Evolutionary conservation across 768 basidiomycete species (phyloP).

Genomic region (Phanerochaete carnosa): DNA sequence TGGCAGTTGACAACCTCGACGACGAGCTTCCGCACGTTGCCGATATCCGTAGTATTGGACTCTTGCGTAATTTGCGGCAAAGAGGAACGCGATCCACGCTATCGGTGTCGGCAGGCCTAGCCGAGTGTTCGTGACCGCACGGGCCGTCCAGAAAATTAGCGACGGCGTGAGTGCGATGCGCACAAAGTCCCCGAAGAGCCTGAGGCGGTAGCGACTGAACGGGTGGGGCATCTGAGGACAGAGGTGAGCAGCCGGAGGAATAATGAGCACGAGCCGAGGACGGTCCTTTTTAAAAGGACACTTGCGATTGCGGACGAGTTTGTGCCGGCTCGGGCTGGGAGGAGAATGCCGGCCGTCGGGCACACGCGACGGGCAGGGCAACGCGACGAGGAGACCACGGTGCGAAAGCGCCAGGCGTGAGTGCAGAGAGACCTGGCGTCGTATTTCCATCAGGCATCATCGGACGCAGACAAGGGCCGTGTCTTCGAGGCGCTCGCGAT

Average conservation of each 20-base stretch:
- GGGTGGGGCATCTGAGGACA: constrained; percentile 13
- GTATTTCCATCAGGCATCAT: constrained; percentile 3
- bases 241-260: background rate
- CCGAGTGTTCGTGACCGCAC: background rate
- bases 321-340: background rate
- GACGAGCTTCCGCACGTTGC: constrained; percentile 41
- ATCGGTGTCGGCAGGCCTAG: constrained; percentile 37
- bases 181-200: constrained; percentile 46
- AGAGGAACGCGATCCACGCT: constrained; percentile 37
- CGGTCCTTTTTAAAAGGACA: background rate
- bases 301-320: background rate
- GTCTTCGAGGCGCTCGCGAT: background rate
- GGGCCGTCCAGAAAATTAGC: constrained; percentile 27
- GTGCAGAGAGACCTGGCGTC: background rate
- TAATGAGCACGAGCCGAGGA: background rate
- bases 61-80: constrained; percentile 37
- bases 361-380: background rate
- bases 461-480: background rate
- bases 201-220: constrained; percentile 39
- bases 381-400: background rate
- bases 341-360: background rate
- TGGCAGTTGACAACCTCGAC: constrained; percentile 44
- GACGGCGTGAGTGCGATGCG: constrained; percentile 40
- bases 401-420: background rate
- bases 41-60: constrained; percentile 30